Percentiles rank a stretch among this genome's conserved stretches.
These are phyloP conservation scores for Botryobasidium botryosum DNA, from an alignment of 768 basidiomycete genomes.

Conservation along the genomic window DNA sequence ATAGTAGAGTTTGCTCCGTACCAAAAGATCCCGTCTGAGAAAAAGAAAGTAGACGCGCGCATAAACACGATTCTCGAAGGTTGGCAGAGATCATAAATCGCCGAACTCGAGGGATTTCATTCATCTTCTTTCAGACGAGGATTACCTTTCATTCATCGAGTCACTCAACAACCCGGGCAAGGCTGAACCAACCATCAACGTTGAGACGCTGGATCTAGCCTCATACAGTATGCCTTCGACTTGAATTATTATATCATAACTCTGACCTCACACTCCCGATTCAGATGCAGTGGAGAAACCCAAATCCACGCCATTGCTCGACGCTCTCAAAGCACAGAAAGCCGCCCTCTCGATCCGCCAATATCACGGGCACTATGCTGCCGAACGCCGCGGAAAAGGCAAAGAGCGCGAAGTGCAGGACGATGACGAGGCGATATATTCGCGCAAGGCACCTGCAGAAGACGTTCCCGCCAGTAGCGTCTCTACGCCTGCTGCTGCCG, in stretches of 20 bases:
- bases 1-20: slow-evolving; percentile 90
- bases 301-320: slow-evolving; percentile 81
- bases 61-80: slow-evolving; percentile 86
- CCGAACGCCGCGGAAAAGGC: slow-evolving; percentile 28
- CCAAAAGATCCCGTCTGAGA: slow-evolving; percentile 60
- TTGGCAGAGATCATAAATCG: slow-evolving; percentile 16
- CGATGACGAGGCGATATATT: slow-evolving; percentile 4
- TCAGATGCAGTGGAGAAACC: slow-evolving; percentile 26
- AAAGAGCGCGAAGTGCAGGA: slow-evolving; percentile 10
- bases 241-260: too few species aligned
- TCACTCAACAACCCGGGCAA: slow-evolving; percentile 39
- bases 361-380: slow-evolving; percentile 47
- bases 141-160: slow-evolving; percentile 68
- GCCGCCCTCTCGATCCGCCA: slow-evolving; percentile 48
- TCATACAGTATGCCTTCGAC: slow-evolving; percentile 27
- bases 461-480: background rate
- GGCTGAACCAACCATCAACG: slow-evolving; percentile 37
- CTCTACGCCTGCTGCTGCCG: background rate
- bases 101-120: background rate
- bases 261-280: slow-evolving; percentile 19
- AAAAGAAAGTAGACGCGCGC: slow-evolving; percentile 64
- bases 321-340: slow-evolving; percentile 79
- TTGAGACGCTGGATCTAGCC: slow-evolving; percentile 23
- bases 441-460: background rate
- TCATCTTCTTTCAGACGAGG: slow-evolving; percentile 38